Base-by-base conservation (phyloP, 805 yeast genomes). In the Metschnikowia cubensis region DNA sequence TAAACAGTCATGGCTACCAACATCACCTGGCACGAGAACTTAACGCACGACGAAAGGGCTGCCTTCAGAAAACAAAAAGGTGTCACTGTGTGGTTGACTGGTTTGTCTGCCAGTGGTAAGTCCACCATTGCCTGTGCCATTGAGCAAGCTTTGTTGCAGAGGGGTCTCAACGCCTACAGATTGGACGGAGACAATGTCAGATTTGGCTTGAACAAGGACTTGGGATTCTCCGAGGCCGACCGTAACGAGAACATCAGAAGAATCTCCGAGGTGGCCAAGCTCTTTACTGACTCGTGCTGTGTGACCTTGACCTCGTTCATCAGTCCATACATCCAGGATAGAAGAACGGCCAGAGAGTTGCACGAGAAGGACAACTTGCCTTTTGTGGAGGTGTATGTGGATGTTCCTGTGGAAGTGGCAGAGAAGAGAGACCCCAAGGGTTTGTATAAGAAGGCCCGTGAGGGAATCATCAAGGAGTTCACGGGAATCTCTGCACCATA, bases 371-470 rank as follows among this genome's bases (percentile, higher is more conserved):
- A 84, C 56, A 79, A 79, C 38, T 73, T 92, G 54, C 92, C 96
- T 48, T 91, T 91, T 62, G 80, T 91, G 49, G 98, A 91, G 74
- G 95, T 92, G 7, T 90, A 73, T 59, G 92, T 91, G 35, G 96
- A 91, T 67, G 97, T 90, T 41, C 97, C 98, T 34, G 77, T 92
- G 46, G 90, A 85, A 62, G 89, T 92, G 54, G 98, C 97, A 45
- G 98, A 92, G 76, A 80, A 89, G 69, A 88, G 98, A 74, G 98
- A 92, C 69, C 98, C 98, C 56, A 92, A 92, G 75, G 98, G 98
- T 11, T 75, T 92, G 58, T 92, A 92, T 76, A 90, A 90, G 72
- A 92, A 92, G 79, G 98, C 98, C 15, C 83, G 97, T 69, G 94
- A 90, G 63, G 98, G 98, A 34, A 74, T 86, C 53, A 91, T 91